Conservation (phyloP, 352 stramenopile species). For the Albugo laibachii region DNA sequence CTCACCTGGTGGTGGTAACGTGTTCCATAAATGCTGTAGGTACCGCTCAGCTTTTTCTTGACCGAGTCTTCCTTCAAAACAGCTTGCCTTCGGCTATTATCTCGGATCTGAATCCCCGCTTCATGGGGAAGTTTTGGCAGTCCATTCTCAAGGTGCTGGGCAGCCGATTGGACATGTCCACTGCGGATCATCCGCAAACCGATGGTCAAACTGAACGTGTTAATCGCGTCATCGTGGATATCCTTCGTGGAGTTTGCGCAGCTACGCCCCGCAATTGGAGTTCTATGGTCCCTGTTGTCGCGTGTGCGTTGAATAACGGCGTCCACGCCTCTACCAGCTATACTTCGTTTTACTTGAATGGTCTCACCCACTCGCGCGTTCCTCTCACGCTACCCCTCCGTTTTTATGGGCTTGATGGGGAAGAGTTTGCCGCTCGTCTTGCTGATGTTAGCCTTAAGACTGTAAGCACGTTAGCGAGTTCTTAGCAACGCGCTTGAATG, state of each 20-base stretch:
- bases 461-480: neutral
- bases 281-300: slow-evolving; percentile 4
- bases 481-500: neutral
- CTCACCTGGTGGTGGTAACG: slow-evolving; percentile 4
- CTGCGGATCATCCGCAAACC: slow-evolving; percentile 1
- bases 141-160: slow-evolving; percentile 1
- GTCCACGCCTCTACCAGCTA: slow-evolving; percentile 9
- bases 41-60: slow-evolving; percentile 10
- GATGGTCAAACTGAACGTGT: slow-evolving; percentile 2
- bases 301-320: slow-evolving; percentile 14
- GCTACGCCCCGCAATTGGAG: slow-evolving; percentile 4
- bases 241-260: slow-evolving; percentile 5
- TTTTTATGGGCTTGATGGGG: too few relatives aligned
- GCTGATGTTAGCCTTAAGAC: too few relatives aligned
- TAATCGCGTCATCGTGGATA: slow-evolving; percentile 4
- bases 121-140: slow-evolving; percentile 7
- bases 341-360: slow-evolving; percentile 10
- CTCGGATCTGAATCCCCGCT: slow-evolving; percentile 7
- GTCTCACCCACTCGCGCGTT: slow-evolving; percentile 2
- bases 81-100: slow-evolving; percentile 7
- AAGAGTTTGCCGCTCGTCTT: too few relatives aligned
- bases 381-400: slow-evolving; percentile 1
- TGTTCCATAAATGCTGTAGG: slow-evolving; percentile 5
- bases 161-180: slow-evolving; percentile 1
- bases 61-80: slow-evolving; percentile 9